Conservation (phyloP, 2,329 filamentous ascomycete species). For the Stemphylium lycopersici region DNA sequence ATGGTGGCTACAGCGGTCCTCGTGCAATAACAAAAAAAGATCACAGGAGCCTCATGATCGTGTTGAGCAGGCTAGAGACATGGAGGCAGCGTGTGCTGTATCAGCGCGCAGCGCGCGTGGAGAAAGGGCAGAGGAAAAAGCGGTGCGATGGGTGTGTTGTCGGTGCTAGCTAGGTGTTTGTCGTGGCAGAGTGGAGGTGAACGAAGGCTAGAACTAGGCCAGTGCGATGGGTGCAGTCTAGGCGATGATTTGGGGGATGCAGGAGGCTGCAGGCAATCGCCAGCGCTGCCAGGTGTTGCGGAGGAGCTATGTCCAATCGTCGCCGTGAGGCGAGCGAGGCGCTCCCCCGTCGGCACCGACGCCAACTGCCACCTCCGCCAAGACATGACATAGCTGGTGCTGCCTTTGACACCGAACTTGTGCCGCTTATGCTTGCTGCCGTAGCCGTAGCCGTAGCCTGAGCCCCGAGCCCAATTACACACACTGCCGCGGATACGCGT, state of each 20-base stretch:
- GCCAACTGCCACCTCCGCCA: not conserved
- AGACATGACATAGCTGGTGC: conserved; percentile 20
- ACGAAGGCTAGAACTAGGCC: conserved; percentile 10
- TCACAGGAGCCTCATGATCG: conserved; percentile 40
- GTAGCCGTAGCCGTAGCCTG: not conserved
- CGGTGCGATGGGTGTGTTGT: conserved; percentile 16
- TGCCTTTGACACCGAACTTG: conserved; percentile 8
- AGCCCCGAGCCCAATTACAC: conserved; percentile 13
- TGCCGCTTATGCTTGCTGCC: conserved; percentile 1
- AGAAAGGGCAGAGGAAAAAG: conserved; percentile 6
- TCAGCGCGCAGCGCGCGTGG: conserved; percentile 11
- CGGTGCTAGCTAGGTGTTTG: conserved; percentile 10
- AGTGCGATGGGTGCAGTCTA: conserved; percentile 1
- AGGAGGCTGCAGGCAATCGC: conserved; percentile 1
- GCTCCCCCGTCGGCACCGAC: conserved; percentile 2
- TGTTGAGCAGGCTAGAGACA: conserved; percentile 38
- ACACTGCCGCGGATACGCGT: conserved; percentile 11
- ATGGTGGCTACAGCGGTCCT: conserved; percentile 30
- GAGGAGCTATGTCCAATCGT: conserved; percentile 12
- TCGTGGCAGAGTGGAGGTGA: conserved; percentile 16
- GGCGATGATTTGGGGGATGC: conserved; percentile 5
- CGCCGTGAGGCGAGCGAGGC: conserved; percentile 16
- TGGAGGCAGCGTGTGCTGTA: conserved; percentile 19
- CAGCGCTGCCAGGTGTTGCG: conserved; percentile 8
- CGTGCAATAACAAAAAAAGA: conserved; percentile 26